These are phyloP conservation scores for Astrothelium macrocarpum DNA, from an alignment of 495 filamentous ascomycete genomes.

Conservation along the genomic window DNA sequence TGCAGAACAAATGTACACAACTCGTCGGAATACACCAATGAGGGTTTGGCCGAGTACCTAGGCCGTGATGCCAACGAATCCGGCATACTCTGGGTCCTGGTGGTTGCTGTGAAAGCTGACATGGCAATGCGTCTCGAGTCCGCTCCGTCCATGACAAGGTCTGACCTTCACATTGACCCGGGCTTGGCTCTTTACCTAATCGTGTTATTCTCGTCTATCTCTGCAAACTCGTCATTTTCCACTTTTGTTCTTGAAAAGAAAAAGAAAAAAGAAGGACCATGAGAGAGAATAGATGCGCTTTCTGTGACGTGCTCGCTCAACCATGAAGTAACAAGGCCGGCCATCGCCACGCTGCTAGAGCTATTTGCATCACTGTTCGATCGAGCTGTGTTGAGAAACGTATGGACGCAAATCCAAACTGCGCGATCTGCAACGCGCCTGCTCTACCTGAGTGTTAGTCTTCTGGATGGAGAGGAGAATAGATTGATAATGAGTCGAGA, in stretches of 20 bases:
- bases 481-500: slow-evolving; percentile 30
- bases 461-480: background rate
- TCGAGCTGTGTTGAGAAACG: background rate
- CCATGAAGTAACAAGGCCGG: background rate
- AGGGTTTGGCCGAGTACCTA: background rate
- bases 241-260: too few species aligned
- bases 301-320: background rate
- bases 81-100: background rate
- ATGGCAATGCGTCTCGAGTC: background rate
- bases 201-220: background rate
- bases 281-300: background rate
- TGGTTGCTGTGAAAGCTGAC: background rate
- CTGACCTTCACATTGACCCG: background rate
- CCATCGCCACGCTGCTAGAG: background rate
- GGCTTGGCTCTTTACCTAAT: background rate
- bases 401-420: slow-evolving; percentile 47
- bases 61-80: slow-evolving; percentile 3
- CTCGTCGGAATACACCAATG: background rate
- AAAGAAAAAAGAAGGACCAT: background rate
- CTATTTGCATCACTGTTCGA: background rate
- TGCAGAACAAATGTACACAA: background rate
- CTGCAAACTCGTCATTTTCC: background rate
- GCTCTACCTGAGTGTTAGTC: slow-evolving; percentile 29
- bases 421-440: slow-evolving; percentile 59
- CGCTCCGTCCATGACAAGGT: background rate